Conservation (phyloP, 2,329 filamentous ascomycete genomes). For the Fusarium tjaetaba region DNA sequence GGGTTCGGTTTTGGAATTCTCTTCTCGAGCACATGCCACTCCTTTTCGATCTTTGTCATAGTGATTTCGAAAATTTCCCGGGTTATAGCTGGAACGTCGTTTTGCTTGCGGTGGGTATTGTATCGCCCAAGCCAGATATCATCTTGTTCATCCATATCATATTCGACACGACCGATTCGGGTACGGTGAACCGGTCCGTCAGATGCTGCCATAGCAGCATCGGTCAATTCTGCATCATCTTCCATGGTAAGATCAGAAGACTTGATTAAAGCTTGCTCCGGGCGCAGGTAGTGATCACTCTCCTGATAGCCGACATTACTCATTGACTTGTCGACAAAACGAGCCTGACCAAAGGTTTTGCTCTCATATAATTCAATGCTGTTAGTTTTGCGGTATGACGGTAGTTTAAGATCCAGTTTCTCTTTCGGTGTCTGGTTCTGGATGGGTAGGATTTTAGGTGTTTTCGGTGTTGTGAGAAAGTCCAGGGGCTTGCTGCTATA, state of each 20-base stretch:
- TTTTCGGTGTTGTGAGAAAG: constrained; percentile 58
- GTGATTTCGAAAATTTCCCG: constrained; percentile 97
- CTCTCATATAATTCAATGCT: constrained; percentile 85
- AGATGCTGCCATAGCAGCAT: constrained; percentile 35
- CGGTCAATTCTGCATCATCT: constrained; percentile 64
- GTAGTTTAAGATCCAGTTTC: constrained; percentile 79
- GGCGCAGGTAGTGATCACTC: constrained; percentile 86
- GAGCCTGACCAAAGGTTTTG: constrained; percentile 83
- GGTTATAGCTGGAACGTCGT: constrained; percentile 83
- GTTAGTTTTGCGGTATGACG: constrained; percentile 79
- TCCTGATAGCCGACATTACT: constrained; percentile 96
- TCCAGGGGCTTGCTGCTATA: constrained; percentile 62
- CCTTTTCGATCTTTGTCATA: constrained; percentile 98
- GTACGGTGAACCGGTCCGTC: constrained; percentile 49
- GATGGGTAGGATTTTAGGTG: constrained; percentile 76
- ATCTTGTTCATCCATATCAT: constrained; percentile 99
- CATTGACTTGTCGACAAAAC: constrained; percentile 97
- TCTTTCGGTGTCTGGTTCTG: constrained; percentile 84
- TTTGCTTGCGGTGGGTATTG: constrained; percentile 78
- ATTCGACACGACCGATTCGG: constrained; percentile 85
- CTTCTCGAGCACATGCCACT: constrained; percentile 97
- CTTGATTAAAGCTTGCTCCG: constrained; percentile 77
- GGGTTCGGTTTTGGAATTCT: constrained; percentile 96
- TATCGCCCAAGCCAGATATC: constrained; percentile 92
- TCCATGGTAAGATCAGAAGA: constrained; percentile 68